Percentiles rank a stretch among this genome's conserved stretches.
Evolutionary conservation across 2,329 filamentous ascomycete species (phyloP).

Genomic region (Hypoxylon sp.): DNA sequence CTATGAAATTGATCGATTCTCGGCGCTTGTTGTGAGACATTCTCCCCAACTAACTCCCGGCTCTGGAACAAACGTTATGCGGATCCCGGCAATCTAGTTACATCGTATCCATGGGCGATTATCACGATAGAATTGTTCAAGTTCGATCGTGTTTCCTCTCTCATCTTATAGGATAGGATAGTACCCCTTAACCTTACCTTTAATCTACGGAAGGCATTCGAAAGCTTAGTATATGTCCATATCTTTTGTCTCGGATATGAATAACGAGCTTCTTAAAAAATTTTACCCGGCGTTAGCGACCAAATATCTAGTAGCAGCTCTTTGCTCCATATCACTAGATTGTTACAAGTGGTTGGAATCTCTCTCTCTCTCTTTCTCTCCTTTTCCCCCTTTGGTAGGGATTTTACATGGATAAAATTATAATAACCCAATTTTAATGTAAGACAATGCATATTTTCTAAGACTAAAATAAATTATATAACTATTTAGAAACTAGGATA

Average conservation of each 20-base stretch:
- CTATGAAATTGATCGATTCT: slow-evolving; percentile 41
- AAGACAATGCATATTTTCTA: slow-evolving; percentile 36
- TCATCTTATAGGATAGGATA: slow-evolving; percentile 11
- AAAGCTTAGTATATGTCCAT: slow-evolving; percentile 21
- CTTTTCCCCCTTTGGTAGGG: slow-evolving; percentile 5
- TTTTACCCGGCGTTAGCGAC: neutral
- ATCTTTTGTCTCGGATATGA: slow-evolving; percentile 27
- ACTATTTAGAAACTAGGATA: slow-evolving; percentile 2
- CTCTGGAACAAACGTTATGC: slow-evolving; percentile 27
- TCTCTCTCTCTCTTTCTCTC: too few species aligned
- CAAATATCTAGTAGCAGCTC: neutral
- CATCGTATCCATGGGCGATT: slow-evolving; percentile 34
- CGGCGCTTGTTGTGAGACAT: slow-evolving; percentile 35
- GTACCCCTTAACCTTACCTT: slow-evolving; percentile 11
- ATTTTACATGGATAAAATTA: slow-evolving; percentile 9
- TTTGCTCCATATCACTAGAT: slow-evolving; percentile 8
- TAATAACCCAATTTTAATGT: slow-evolving; percentile 10
- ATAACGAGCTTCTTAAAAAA: slow-evolving; percentile 1
- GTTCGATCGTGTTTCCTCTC: slow-evolving; percentile 39
- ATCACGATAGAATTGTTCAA: slow-evolving; percentile 35
- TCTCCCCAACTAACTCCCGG: slow-evolving; percentile 25
- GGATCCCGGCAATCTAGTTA: slow-evolving; percentile 31
- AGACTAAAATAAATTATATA: slow-evolving; percentile 15
- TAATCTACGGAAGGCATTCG: slow-evolving; percentile 8
- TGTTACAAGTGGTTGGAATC: neutral